phyloP scores from a whole-genome alignment of 2,329 filamentous ascomycete genomes.

The Trichoderma afroharzianum region DNA sequence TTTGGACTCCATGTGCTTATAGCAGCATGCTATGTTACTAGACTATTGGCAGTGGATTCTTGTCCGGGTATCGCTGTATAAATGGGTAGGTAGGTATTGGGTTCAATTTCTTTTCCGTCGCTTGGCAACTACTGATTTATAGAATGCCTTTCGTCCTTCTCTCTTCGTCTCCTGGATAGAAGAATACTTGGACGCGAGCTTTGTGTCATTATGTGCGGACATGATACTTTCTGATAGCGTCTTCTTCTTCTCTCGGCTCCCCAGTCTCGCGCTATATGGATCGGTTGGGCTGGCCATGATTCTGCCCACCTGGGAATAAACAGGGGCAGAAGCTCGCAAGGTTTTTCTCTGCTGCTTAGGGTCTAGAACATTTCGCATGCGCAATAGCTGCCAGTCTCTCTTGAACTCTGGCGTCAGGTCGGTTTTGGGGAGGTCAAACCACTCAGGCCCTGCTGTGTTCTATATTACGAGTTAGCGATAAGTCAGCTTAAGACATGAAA shows the following conservation, averaged over 20 bases:
- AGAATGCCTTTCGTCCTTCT: constrained; percentile 85
- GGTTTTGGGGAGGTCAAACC: constrained; percentile 86
- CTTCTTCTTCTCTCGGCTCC: constrained; percentile 81
- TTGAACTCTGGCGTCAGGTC: constrained; percentile 80
- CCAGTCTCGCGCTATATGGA: constrained; percentile 74
- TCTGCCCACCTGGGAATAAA: constrained; percentile 85
- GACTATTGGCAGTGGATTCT: not conserved
- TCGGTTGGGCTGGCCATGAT: constrained; percentile 87
- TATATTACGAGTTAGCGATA: constrained; percentile 27
- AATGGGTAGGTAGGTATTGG: not conserved
- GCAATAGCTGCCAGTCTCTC: constrained; percentile 81
- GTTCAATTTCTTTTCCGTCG: constrained; percentile 28
- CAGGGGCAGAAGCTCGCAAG: constrained; percentile 61
- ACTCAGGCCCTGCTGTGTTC: constrained; percentile 70
- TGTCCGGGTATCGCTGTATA: not conserved
- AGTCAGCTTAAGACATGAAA: not conserved
- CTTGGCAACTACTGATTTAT: constrained; percentile 67
- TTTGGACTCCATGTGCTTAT: not conserved
- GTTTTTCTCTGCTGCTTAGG: constrained; percentile 94
- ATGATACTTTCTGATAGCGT: constrained; percentile 85
- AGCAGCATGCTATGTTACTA: not conserved
- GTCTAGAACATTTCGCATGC: constrained; percentile 85
- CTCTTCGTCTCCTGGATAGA: constrained; percentile 79
- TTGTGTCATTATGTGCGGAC: constrained; percentile 45
- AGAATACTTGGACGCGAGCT: constrained; percentile 83